Evolutionary conservation across 257 asterid genomes (phyloP).

Genomic region (Anisodus acutangulus): DNA sequence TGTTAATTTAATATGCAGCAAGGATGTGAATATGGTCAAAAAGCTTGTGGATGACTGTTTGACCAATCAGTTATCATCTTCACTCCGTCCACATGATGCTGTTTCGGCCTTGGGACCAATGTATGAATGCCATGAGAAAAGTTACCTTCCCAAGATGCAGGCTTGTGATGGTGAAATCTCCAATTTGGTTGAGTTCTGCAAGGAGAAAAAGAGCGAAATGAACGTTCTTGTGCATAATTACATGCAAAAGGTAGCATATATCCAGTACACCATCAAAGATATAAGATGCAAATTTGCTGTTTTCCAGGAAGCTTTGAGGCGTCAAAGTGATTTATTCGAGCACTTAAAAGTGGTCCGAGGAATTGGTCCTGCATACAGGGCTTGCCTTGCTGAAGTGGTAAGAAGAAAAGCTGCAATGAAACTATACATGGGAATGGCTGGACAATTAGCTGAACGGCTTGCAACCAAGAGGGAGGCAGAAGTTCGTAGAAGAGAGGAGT

Average conservation of each 20-base stretch:
- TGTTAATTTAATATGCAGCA: conserved; percentile 57
- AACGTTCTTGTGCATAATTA: conserved; percentile 77
- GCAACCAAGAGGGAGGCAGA: conserved; percentile 89
- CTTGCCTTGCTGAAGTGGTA: conserved; percentile 95
- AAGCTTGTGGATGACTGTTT: conserved; percentile 92
- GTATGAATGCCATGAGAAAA: conserved; percentile 84
- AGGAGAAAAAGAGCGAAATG: conserved; percentile 87
- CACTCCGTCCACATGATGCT: conserved; percentile 98
- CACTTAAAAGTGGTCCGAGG: conserved; percentile 87
- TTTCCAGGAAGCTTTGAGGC: conserved; percentile 92
- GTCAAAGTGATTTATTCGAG: conserved; percentile 88
- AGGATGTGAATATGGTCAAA: conserved; percentile 90
- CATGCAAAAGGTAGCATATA: conserved; percentile 90
- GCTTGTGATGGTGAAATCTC: conserved; percentile 73
- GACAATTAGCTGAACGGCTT: conserved; percentile 91
- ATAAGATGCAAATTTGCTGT: conserved; percentile 83
- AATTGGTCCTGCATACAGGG: conserved; percentile 88
- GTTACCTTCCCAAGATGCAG: conserved; percentile 81
- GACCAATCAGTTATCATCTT: conserved; percentile 70
- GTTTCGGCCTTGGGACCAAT: conserved; percentile 98
- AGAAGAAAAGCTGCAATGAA: conserved; percentile 92
- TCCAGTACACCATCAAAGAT: conserved; percentile 83
- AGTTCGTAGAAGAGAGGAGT: conserved; percentile 84
- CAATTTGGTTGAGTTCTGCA: conserved; percentile 68
- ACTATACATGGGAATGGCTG: conserved; percentile 98